Evolutionary conservation across 2,329 filamentous ascomycete genomes (phyloP), one percentile per base, ranked within the genome.

Genomic region (Cryphonectria japonica): DNA sequence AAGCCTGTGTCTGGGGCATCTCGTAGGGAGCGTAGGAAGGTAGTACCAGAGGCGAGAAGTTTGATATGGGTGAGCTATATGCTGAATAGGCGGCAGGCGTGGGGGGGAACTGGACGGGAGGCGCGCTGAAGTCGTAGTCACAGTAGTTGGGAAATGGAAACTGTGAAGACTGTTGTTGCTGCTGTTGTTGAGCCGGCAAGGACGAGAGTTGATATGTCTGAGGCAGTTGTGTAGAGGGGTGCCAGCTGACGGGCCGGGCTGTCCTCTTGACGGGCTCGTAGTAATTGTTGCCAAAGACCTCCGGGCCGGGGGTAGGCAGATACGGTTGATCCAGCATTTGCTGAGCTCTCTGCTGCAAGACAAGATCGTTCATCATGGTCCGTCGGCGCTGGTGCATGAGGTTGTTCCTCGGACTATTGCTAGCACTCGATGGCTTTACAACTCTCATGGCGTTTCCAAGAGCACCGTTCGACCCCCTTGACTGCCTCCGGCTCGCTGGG

Each of bases 171-270:
- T 80, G 79, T 75, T 46, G 43, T 22, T 46, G 43, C 6, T 46
- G 43, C 4, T 50, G 43, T 22, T 50, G 46, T n/a, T 50, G 46
- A 9, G 79, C 71, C 61, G 71, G 64, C n/a, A 69, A 60, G 16
- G 69, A 67, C 32, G 66, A 60, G 52, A 71, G 77, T 67, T 82
- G 80, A 64, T 80, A 78, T 71, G 80, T 79, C 22, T 81, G 78
- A 76, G 78, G 78, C 68, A 80, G 79, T 71, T 87, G 84, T 13
- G 90, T 87, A 32, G 87, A 87, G 2, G 92, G 91, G 78, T 94
- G 92, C 92, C 92, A 94, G 83, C 92, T 94, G 62, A 93, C 83
- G 7, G 92, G 92, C 59, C 92, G 87, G 67, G 81, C 81, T 54
- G 84, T 80, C 76, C 81, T 79, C 75, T 79, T 81, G 54, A 79